Evolutionary conservation across 78 protist genomes (phyloP).

Genomic region (Chrysochromulina parva): DNA sequence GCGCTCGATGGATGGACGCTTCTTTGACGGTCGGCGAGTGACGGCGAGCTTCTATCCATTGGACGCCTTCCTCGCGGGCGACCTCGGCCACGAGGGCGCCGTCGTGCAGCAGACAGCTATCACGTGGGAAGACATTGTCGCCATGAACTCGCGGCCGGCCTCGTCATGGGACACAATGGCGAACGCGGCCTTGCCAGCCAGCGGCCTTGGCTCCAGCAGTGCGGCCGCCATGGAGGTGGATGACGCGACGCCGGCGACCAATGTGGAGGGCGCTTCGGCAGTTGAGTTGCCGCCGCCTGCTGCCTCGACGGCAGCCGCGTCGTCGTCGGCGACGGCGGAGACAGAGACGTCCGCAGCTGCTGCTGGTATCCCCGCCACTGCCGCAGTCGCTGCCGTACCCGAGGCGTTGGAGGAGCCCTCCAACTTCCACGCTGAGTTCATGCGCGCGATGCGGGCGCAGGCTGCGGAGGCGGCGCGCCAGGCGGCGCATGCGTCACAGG

Average conservation of each 20-base stretch:
- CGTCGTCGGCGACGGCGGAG: too few species aligned
- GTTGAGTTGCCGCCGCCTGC: too few species aligned
- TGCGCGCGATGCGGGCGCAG: neutral
- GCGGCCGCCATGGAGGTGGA: neutral
- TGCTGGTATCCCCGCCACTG: too few species aligned
- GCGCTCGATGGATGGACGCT: neutral
- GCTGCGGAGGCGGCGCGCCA: constrained; percentile 14
- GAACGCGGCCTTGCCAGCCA: too few species aligned
- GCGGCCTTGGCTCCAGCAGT: neutral
- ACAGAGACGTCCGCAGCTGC: too few species aligned
- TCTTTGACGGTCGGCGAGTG: constrained; percentile 2
- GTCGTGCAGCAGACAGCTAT: neutral
- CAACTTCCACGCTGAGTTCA: constrained; percentile 23
- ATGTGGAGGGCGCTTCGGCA: neutral
- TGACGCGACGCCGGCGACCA: neutral
- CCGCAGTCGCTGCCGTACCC: too few species aligned
- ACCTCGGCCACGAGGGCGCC: too few species aligned
- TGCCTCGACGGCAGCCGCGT: too few species aligned
- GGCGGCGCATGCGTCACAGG: neutral
- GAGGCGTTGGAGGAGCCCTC: neutral
- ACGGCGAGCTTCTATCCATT: neutral
- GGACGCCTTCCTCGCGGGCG: neutral
- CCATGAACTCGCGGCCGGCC: constrained; percentile 16
- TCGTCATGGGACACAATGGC: neutral
- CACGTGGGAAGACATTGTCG: constrained; percentile 15